Percentiles rank a stretch among this genome's conserved stretches.
phyloP scores from a whole-genome alignment of 2,329 filamentous ascomycete species.

The Phialophora expanda region DNA sequence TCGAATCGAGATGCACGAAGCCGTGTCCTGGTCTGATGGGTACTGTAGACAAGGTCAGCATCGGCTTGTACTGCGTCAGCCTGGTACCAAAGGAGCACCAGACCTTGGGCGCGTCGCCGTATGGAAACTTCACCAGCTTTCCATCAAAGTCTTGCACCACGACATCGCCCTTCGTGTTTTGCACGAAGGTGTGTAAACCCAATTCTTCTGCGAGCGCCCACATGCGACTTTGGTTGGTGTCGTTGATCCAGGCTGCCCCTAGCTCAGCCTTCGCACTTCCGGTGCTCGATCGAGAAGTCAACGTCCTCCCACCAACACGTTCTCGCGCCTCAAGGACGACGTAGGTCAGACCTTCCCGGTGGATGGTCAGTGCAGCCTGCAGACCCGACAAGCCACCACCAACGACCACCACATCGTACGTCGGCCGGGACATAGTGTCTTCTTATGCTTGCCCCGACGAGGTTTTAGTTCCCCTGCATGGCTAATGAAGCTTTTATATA shows the following conservation, averaged over 20 bases:
- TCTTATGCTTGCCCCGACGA: not conserved
- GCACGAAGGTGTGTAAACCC: constrained; percentile 42
- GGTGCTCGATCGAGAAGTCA: constrained; percentile 43
- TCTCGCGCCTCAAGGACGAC: constrained; percentile 58
- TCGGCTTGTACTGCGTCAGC: not conserved
- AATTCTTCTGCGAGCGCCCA: constrained; percentile 42
- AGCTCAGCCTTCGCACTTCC: constrained; percentile 44
- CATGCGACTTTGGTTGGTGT: constrained; percentile 47
- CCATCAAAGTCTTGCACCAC: constrained; percentile 43
- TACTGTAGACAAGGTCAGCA: constrained; percentile 20
- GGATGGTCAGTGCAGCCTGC: constrained; percentile 46
- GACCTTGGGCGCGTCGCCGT: constrained; percentile 41
- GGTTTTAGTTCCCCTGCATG: not conserved
- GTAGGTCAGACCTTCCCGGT: constrained; percentile 47
- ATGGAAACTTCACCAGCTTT: constrained; percentile 43
- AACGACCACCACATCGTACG: constrained; percentile 46
- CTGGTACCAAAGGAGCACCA: not conserved
- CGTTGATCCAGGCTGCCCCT: constrained; percentile 49
- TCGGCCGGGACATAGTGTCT: not conserved
- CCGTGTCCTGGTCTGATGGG: constrained; percentile 28
- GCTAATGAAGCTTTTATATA: not conserved
- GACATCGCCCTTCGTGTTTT: constrained; percentile 43
- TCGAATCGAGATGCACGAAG: constrained; percentile 32
- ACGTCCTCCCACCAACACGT: constrained; percentile 60
- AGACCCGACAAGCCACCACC: constrained; percentile 54